A percentile compares a stretch with the other conserved stretches of the same genome.
Evolutionary conservation across 2,329 filamentous ascomycete species (phyloP).

Genomic region (Sarocladiaceae sp.): DNA sequence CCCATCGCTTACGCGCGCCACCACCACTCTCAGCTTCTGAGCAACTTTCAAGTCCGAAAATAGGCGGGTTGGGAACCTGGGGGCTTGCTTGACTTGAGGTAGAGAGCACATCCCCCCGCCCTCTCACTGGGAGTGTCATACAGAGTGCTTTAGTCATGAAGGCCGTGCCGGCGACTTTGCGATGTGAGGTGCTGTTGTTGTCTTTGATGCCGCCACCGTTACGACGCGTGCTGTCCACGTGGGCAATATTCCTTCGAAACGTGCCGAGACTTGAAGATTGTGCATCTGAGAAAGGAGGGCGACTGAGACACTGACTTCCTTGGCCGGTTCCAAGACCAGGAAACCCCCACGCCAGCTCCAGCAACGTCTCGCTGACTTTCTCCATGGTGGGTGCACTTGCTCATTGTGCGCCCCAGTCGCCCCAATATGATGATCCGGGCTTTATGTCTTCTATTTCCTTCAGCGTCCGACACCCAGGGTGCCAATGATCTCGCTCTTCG

Average conservation of each 20-base stretch:
- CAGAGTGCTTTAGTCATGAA: background rate
- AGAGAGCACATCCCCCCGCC: no score
- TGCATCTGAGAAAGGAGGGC: background rate
- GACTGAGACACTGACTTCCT: background rate
- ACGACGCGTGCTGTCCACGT: background rate
- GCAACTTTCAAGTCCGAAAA: no score
- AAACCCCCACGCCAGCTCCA: background rate
- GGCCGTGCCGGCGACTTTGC: no score
- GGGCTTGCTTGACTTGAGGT: no score
- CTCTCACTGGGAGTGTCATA: background rate
- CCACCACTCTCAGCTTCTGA: background rate
- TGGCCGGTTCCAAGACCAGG: background rate
- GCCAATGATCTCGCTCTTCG: slow-evolving; percentile 45
- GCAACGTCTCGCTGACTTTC: background rate
- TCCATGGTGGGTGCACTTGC: background rate
- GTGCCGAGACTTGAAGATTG: background rate
- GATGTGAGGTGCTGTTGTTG: background rate
- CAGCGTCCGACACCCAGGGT: slow-evolving; percentile 26
- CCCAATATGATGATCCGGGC: slow-evolving; percentile 1
- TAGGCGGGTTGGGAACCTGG: no score
- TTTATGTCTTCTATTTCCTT: slow-evolving; percentile 17
- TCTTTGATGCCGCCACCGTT: background rate
- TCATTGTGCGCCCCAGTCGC: background rate
- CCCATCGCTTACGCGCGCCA: background rate
- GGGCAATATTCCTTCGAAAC: background rate